Conservation (phyloP, 2,329 filamentous ascomycete species). For the Aureobasidium sp. region DNA sequence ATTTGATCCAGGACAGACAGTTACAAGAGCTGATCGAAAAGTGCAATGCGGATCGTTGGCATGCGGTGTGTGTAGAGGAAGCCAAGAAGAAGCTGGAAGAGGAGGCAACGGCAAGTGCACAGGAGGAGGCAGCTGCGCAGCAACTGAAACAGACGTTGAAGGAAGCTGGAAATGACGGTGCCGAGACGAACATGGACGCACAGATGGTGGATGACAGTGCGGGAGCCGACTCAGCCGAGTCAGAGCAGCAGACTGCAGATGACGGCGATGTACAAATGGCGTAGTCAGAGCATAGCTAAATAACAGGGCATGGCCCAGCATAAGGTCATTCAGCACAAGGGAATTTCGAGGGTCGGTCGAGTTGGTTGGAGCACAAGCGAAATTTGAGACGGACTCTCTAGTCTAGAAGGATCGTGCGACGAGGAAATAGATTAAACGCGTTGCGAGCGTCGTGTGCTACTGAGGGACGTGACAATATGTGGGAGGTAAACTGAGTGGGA, state of each 20-base stretch:
- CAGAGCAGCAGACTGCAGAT: slow-evolving; percentile 15
- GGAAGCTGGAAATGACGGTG: slow-evolving; percentile 12
- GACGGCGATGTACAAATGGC: slow-evolving; percentile 21
- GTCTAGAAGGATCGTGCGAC: not conserved
- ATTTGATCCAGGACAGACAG: slow-evolving; percentile 62
- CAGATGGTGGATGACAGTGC: slow-evolving; percentile 17
- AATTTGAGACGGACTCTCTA: slow-evolving; percentile 9
- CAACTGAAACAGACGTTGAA: slow-evolving; percentile 4
- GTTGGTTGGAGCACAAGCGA: not conserved
- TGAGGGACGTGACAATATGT: not conserved
- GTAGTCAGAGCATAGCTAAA: not conserved
- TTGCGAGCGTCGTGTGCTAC: not conserved
- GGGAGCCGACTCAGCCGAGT: slow-evolving; percentile 10
- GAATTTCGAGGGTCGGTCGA: not conserved
- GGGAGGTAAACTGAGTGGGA: not conserved
- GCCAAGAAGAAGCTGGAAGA: slow-evolving; percentile 33
- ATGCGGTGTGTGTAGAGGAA: slow-evolving; percentile 34
- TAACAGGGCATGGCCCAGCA: not conserved
- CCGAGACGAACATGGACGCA: slow-evolving; percentile 13
- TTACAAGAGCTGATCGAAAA: slow-evolving; percentile 60
- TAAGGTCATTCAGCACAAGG: not conserved
- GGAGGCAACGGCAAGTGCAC: slow-evolving; percentile 18
- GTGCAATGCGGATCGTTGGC: slow-evolving; percentile 65
- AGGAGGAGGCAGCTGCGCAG: slow-evolving; percentile 9
- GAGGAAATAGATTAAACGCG: not conserved